Evolutionary conservation across 2,329 filamentous ascomycete genomes (phyloP).

Genomic region (Scopulariopsis brevicaulis): DNA sequence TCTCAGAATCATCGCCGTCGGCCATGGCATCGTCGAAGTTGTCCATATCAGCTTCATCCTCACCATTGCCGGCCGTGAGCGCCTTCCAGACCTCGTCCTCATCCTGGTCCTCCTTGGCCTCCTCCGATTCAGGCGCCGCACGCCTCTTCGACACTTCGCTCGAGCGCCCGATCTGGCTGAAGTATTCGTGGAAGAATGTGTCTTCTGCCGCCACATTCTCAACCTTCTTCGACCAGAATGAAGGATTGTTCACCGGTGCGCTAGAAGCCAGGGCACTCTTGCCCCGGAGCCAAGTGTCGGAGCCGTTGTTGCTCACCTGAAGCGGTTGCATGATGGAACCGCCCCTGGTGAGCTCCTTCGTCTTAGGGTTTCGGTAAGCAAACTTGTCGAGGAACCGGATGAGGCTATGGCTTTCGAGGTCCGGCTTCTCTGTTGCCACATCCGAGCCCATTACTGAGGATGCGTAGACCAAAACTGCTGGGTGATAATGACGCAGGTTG

Average conservation of each 20-base stretch:
- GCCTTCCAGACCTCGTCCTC: constrained; percentile 74
- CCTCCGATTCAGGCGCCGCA: constrained; percentile 25
- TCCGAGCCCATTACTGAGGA: constrained; percentile 56
- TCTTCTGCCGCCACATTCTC: constrained; percentile 84
- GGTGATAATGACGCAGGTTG: constrained; percentile 76
- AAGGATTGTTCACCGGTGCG: constrained; percentile 63
- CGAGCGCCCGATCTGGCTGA: constrained; percentile 60
- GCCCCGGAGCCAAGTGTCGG: constrained; percentile 44
- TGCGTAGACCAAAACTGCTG: constrained; percentile 80
- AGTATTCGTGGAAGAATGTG: constrained; percentile 98
- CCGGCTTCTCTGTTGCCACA: constrained; percentile 74
- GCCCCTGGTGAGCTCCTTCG: constrained; percentile 56
- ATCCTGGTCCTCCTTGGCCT: constrained; percentile 31
- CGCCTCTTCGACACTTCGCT: constrained; percentile 43
- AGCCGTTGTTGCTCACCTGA: constrained; percentile 35
- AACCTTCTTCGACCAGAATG: constrained; percentile 86
- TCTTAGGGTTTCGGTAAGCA: constrained; percentile 90
- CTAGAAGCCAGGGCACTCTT: constrained; percentile 26
- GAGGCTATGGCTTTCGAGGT: constrained; percentile 79
- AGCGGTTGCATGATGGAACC: constrained; percentile 96
- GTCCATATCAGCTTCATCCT: constrained; percentile 40
- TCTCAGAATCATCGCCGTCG: constrained; percentile 34
- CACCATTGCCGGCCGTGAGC: constrained; percentile 63
- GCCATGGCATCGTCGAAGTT: constrained; percentile 36
- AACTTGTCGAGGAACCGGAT: constrained; percentile 97